These are phyloP conservation scores for Claviceps humidiphila DNA, from an alignment of 2,329 filamentous ascomycete species.

Conservation along the genomic window DNA sequence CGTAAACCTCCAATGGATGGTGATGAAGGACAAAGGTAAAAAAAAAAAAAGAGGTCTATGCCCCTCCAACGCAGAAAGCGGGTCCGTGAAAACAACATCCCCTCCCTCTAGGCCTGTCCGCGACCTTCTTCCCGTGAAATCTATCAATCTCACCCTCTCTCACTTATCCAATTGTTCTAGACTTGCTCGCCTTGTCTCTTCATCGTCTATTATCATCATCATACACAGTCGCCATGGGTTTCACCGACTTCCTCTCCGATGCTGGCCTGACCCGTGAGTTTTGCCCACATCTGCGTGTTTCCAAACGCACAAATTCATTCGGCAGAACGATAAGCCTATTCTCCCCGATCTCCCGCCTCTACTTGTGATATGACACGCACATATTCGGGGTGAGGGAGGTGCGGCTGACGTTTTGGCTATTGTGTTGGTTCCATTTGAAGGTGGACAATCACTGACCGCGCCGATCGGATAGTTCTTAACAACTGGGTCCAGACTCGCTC, in stretches of 20 bases:
- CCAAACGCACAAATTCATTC: background rate
- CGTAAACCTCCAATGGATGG: background rate
- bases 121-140: background rate
- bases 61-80: constrained; percentile 6
- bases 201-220: background rate
- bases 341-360: too few species aligned
- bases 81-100: constrained; percentile 4
- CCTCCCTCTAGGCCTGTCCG: background rate
- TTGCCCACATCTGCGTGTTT: background rate
- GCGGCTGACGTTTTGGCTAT: background rate
- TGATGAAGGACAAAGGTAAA: background rate
- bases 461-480: constrained; percentile 43
- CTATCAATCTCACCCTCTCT: background rate
- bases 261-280: constrained; percentile 34
- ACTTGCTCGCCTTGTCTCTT: background rate
- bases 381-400: too few species aligned
- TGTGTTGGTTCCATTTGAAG: background rate
- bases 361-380: too few species aligned
- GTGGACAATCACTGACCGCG: constrained; percentile 3
- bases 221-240: constrained; percentile 40
- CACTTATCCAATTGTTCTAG: background rate
- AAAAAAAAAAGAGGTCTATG: constrained; percentile 1
- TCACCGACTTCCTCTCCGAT: constrained; percentile 51
- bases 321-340: too few species aligned
- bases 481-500: constrained; percentile 57